Evolutionary conservation across 495 filamentous ascomycete genomes (phyloP).

Genomic region (Annulohypoxylon stygium): DNA sequence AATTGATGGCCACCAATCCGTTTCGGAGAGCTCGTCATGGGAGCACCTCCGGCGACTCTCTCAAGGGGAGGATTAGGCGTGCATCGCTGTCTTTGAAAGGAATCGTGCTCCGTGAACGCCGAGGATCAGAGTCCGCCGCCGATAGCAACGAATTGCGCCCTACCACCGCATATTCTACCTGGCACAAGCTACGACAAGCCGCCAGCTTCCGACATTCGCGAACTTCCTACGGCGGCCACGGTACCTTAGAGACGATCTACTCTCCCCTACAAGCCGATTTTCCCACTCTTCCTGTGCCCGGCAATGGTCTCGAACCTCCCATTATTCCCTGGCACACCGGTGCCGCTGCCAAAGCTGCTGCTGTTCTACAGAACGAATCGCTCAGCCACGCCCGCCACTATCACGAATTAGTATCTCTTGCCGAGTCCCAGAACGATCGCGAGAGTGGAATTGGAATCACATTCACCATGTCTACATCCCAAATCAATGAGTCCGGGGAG

Average conservation of each 20-base stretch:
- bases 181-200: constrained; percentile 63
- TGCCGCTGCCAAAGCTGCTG: constrained; percentile 78
- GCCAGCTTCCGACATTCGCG: constrained; percentile 63
- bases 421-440: constrained; percentile 67
- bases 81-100: constrained; percentile 65
- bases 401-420: constrained; percentile 47
- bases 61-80: constrained; percentile 63
- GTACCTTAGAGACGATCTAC: constrained; percentile 51
- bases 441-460: constrained; percentile 87
- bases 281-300: constrained; percentile 60
- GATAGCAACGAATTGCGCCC: constrained; percentile 57
- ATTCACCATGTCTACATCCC: constrained; percentile 64
- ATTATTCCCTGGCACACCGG: constrained; percentile 68
- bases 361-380: constrained; percentile 74
- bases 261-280: constrained; percentile 53
- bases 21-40: constrained; percentile 45
- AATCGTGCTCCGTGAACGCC: constrained; percentile 61
- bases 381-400: constrained; percentile 46
- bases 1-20: constrained; percentile 39
- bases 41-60: constrained; percentile 52
- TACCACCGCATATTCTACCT: constrained; percentile 61
- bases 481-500: constrained; percentile 52
- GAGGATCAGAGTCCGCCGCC: constrained; percentile 55
- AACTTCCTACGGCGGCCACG: constrained; percentile 51
- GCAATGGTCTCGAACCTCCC: constrained; percentile 63